Evolutionary conservation across 306 rosid species (phyloP).

Genomic region (Quercus mongolica): DNA sequence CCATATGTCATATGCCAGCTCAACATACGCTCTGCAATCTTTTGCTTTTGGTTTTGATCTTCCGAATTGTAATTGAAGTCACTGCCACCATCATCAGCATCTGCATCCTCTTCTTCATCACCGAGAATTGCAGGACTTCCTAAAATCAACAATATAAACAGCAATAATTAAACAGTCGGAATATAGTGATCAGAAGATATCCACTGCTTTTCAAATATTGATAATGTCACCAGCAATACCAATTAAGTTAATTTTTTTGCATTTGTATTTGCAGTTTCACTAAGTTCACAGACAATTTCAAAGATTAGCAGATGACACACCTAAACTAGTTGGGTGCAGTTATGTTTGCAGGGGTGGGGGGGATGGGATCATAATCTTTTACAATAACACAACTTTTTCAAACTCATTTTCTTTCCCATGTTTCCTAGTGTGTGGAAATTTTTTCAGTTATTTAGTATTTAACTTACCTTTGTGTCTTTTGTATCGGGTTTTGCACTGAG

Average conservation of each 20-base stretch:
- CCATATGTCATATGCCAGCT: too few species aligned
- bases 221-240: background rate
- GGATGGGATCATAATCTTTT: background rate
- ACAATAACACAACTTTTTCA: background rate
- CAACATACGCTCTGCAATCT: slow-evolving; percentile 55
- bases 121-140: slow-evolving; percentile 93
- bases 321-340: background rate
- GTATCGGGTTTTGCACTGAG: slow-evolving; percentile 92
- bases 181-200: background rate
- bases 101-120: slow-evolving; percentile 63
- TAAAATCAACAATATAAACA: slow-evolving; percentile 44
- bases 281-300: background rate
- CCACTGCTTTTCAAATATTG: background rate
- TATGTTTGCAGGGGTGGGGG: background rate
- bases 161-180: too few species aligned
- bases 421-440: background rate
- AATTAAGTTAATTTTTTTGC: background rate
- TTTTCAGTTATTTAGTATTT: background rate
- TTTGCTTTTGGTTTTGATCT: slow-evolving; percentile 75
- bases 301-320: background rate
- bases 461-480: slow-evolving; percentile 74
- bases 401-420: background rate
- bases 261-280: background rate
- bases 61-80: slow-evolving; percentile 72
- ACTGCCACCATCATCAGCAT: slow-evolving; percentile 52